Base-by-base conservation (phyloP, 1,139 yeast species). In the Saccharomyces hybrid region DNA sequence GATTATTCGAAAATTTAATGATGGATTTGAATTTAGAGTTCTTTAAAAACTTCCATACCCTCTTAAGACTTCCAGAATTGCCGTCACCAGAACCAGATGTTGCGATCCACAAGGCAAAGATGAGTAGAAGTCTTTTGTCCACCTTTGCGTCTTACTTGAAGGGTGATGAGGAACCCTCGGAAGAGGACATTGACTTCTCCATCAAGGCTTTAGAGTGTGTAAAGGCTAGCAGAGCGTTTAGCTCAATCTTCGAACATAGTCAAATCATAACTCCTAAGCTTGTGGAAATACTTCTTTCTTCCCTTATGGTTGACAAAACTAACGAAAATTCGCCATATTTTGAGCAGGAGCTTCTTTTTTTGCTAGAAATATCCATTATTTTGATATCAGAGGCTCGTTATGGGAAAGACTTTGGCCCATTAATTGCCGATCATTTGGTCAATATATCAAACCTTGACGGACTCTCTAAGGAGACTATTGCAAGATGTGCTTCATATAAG, bases 141-240 rank as follows among this genome's bases (percentile, higher is more conserved):
- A 87, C 98, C 0, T 84, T 95, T 62, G 90, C 97, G 0, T 89
- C 96, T 0, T 91, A 90, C 65, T 78, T 95, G 70, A 88, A 95
- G 61, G 95, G 97, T 14, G 97, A 90, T 62, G 95, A 88, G 6
- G 97, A 91, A 68, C 99, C 99, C 3, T 81, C 95, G 1, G 95
- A 87, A 56, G 96, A 87, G 63, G 98, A 91, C 64, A 84, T 95
- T 51, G 96, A 90, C 59, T 80, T 88, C 1, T 87, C 98, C 0
- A 71, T 87, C 26, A 84, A 89, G 4, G 85, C 96, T 0, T 73
- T 86, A 12, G 48, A 48, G 4, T 52, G 54, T 14, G 24, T 52
- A 2, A 52, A 52, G 28, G 14, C 51, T 9, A 38, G 54, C 48
- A 26, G 24, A 11, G 42, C 48, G 12, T 26, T 50, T 8, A 32